Conservation (phyloP, 345 rosid species). For the Populus euphratica region DNA sequence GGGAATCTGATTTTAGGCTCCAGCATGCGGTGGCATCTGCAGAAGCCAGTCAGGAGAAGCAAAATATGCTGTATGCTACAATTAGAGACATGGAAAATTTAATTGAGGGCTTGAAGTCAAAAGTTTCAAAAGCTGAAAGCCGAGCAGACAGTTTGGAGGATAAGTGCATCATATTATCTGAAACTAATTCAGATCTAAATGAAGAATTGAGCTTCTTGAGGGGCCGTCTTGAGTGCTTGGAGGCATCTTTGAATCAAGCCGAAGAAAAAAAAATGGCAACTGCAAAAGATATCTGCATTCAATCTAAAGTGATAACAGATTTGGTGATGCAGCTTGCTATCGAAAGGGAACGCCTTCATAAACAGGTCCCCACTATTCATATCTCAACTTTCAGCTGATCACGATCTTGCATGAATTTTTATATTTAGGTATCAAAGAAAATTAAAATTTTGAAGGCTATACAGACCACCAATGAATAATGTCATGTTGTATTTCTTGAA, state of each 20-base stretch:
- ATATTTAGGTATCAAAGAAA: background rate
- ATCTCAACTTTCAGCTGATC: background rate
- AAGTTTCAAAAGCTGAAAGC: constrained; percentile 63
- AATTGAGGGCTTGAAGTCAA: constrained; percentile 71
- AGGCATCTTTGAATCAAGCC: constrained; percentile 59
- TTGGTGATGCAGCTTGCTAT: constrained; percentile 65
- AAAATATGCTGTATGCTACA: constrained; percentile 57
- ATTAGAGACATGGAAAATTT: constrained; percentile 77
- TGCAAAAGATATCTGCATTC: constrained; percentile 62
- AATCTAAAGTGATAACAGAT: constrained; percentile 69
- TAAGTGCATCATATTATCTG: constrained; percentile 69
- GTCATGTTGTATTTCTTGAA: background rate
- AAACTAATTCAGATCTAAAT: constrained; percentile 64
- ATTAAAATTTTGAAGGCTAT: background rate
- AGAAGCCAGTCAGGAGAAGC: constrained; percentile 87
- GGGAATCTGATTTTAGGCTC: constrained; percentile 60
- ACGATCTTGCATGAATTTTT: background rate
- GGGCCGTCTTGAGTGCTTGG: constrained; percentile 58
- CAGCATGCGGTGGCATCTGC: constrained; percentile 74
- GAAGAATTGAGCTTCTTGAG: constrained; percentile 66
- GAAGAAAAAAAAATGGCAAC: constrained; percentile 65
- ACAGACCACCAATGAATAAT: too few relatives aligned
- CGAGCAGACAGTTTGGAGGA: constrained; percentile 75
- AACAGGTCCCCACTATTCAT: constrained; percentile 51
- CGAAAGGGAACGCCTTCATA: constrained; percentile 85